Percentiles rank a stretch among this genome's conserved stretches.
Conservation (phyloP, 192 early-diverging fungal species). For the Coemansia sp. region DNA sequence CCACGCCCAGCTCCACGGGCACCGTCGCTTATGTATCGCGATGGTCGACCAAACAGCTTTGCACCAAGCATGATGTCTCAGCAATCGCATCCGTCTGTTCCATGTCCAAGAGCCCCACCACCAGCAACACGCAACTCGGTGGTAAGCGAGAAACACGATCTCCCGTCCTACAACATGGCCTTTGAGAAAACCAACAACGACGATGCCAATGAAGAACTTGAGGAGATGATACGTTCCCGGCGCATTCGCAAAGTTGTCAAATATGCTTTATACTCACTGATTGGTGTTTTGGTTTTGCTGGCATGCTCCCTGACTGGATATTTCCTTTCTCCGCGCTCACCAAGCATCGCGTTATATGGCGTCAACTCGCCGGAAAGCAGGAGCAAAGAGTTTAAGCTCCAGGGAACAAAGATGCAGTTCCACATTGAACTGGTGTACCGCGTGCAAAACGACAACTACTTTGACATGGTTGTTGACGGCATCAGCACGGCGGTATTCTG, state of each 20-base stretch:
- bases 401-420: conserved; percentile 51
- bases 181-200: conserved; percentile 15
- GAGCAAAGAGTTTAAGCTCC: conserved; percentile 40
- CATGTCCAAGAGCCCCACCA: conserved; percentile 11
- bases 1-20: conserved; percentile 23
- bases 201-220: conserved; percentile 40
- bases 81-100: conserved; percentile 11
- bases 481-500: conserved; percentile 52
- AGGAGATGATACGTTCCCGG: conserved; percentile 35
- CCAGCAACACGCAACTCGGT: conserved; percentile 11
- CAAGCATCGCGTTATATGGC: conserved; percentile 29
- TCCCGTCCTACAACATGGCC: conserved; percentile 30
- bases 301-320: conserved; percentile 33
- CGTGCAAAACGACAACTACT: conserved; percentile 54
- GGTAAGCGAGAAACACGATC: conserved; percentile 29
- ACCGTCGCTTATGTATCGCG: conserved; percentile 31
- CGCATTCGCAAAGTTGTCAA: conserved; percentile 29
- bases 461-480: conserved; percentile 42
- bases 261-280: conserved; percentile 21
- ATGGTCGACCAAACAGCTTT: conserved; percentile 10
- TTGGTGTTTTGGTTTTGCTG: conserved; percentile 17
- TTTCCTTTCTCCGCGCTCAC: conserved; percentile 39
- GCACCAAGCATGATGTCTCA: conserved; percentile 16
- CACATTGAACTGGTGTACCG: conserved; percentile 46
- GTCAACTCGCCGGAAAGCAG: conserved; percentile 33